A percentile compares a stretch with the other conserved stretches of the same genome.
Evolutionary conservation across 805 yeast genomes (phyloP).

Genomic region (Starmerella gropengiesseri): DNA sequence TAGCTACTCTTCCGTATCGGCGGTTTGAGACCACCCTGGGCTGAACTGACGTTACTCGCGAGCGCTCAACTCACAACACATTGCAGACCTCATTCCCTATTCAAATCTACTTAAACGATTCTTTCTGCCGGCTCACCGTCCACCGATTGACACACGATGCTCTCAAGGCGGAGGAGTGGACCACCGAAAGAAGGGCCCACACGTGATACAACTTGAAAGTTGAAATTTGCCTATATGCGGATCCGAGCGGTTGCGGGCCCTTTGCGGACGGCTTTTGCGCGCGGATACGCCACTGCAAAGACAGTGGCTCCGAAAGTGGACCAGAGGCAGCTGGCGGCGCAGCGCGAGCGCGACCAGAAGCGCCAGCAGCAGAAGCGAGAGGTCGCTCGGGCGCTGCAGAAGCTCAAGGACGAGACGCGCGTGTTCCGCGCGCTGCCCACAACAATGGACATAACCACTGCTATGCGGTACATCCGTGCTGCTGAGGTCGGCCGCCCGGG

Average conservation of each 20-base stretch:
- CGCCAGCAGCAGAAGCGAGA: constrained; percentile 27
- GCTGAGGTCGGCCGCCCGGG: constrained; percentile 79
- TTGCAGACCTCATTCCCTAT: too few species aligned
- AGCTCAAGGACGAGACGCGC: constrained; percentile 32
- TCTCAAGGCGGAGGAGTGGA: too few species aligned
- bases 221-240: constrained; percentile 3
- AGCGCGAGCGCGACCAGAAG: constrained; percentile 28
- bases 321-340: constrained; percentile 28
- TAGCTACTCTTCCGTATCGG: too few species aligned
- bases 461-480: constrained; percentile 72
- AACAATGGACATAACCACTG: constrained; percentile 59
- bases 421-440: constrained; percentile 44
- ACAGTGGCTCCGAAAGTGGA: constrained; percentile 25
- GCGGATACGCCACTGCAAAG: constrained; percentile 15
- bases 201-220: background rate
- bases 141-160: too few species aligned
- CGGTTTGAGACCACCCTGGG: too few species aligned
- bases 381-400: constrained; percentile 20
- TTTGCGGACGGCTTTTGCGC: constrained; percentile 3
- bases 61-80: too few species aligned
- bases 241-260: constrained; percentile 3
- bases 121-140: too few species aligned
- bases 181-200: background rate
- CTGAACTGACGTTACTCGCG: too few species aligned
- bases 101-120: too few species aligned